phyloP scores from a whole-genome alignment of 257 asterid species.

The Cinchona pubescens region DNA sequence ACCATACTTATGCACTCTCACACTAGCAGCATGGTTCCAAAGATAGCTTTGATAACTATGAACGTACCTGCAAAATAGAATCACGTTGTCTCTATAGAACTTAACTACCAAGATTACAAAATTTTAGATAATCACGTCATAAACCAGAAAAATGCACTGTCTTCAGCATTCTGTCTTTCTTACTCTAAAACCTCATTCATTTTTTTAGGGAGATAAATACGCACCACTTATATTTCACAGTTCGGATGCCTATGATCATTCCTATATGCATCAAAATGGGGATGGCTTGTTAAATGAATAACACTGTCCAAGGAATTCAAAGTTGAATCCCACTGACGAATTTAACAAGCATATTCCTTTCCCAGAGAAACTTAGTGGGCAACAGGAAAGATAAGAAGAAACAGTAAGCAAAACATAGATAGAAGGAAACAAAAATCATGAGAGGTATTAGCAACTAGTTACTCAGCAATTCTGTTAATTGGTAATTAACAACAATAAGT shows the following conservation, averaged over 20 bases:
- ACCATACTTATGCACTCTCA: slow-evolving; percentile 84
- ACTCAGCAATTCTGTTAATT: no score
- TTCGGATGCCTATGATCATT: neutral
- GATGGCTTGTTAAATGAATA: neutral
- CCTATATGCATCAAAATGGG: neutral
- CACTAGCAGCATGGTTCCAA: slow-evolving; percentile 95
- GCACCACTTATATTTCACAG: neutral
- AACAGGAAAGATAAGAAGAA: neutral
- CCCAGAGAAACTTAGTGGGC: neutral
- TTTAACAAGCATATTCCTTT: neutral
- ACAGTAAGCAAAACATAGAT: neutral
- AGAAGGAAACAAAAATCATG: neutral
- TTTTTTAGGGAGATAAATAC: neutral
- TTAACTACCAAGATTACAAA: neutral
- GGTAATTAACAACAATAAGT: no score
- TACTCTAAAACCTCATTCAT: neutral
- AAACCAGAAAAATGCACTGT: neutral
- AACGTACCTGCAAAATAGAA: slow-evolving; percentile 68
- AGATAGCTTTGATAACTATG: slow-evolving; percentile 96
- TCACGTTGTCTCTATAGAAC: slow-evolving; percentile 24
- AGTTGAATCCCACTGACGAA: neutral
- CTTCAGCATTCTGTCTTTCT: neutral
- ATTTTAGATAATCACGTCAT: neutral
- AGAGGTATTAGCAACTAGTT: neutral
- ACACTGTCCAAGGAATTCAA: neutral